Evolutionary conservation across 768 basidiomycete genomes (phyloP).

Genomic region (Tulasnella sp.): DNA sequence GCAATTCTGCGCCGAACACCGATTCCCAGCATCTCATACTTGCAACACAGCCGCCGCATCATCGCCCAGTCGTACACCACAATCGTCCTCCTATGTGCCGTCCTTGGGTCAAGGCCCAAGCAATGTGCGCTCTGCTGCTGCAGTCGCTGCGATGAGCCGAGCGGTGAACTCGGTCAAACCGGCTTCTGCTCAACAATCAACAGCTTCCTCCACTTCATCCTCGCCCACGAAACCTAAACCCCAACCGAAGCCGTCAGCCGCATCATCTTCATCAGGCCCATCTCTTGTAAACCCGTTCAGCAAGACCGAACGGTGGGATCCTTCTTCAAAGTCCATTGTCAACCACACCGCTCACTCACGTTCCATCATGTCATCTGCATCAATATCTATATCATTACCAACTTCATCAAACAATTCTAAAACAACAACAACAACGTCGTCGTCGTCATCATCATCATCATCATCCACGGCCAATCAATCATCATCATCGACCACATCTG

Average conservation of each 20-base stretch:
- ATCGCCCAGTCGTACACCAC: not conserved
- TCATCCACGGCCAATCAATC: conserved; percentile 20
- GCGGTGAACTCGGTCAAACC: not conserved
- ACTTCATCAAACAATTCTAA: not conserved
- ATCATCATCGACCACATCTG: conserved; percentile 26
- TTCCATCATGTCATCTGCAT: conserved; percentile 21
- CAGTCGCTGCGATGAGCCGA: conserved; percentile 1
- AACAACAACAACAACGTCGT: conserved; percentile 21
- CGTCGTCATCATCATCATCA: conserved; percentile 20
- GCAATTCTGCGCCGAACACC: conserved; percentile 68
- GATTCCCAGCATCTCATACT: conserved; percentile 62
- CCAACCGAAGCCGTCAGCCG: not conserved
- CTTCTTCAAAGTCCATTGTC: conserved; percentile 38
- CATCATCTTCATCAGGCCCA: not conserved
- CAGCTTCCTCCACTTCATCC: not conserved
- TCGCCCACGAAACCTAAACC: not conserved
- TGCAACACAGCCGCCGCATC: conserved; percentile 19
- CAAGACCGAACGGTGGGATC: conserved; percentile 53
- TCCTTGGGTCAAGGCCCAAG: conserved; percentile 2
- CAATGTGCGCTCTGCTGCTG: not conserved
- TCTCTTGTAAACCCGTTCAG: conserved; percentile 30
- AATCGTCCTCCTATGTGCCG: conserved; percentile 12
- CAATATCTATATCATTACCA: conserved; percentile 19
- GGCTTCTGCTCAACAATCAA: conserved; percentile 6
- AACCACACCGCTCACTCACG: conserved; percentile 35